A percentile compares a stretch with the other conserved stretches of the same genome.
Evolutionary conservation across 768 basidiomycete genomes (phyloP).

Genomic region (Russula earlei): DNA sequence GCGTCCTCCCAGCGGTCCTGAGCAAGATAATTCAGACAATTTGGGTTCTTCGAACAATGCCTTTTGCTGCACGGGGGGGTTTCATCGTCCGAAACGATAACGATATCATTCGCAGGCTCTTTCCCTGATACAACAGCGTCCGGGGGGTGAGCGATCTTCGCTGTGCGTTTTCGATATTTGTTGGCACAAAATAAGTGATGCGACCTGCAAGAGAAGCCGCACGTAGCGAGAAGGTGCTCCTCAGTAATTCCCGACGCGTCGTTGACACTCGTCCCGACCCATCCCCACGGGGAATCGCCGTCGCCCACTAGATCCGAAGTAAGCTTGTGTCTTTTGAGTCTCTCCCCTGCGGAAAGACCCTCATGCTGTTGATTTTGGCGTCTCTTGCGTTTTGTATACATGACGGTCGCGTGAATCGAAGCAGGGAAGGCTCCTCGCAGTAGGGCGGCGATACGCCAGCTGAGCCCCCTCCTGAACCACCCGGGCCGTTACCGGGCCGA

Average conservation of each 20-base stretch:
- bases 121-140: conserved; percentile 25
- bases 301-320: conserved; percentile 26
- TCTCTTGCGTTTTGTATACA: conserved; percentile 54
- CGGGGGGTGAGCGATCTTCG: conserved; percentile 16
- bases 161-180: conserved; percentile 34
- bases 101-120: conserved; percentile 51
- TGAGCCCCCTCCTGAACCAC: too few species aligned
- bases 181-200: conserved; percentile 47
- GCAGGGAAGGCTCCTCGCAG: neutral
- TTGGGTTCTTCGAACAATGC: conserved; percentile 64
- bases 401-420: conserved; percentile 23
- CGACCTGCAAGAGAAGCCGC: conserved; percentile 51
- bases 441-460: neutral
- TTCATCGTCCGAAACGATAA: conserved; percentile 65
- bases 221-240: conserved; percentile 58
- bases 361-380: conserved; percentile 36
- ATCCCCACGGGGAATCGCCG: conserved; percentile 54
- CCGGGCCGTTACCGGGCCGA: conserved; percentile 7
- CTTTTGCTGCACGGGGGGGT: conserved; percentile 46
- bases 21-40: conserved; percentile 82
- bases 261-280: conserved; percentile 63
- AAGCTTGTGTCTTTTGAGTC: conserved; percentile 48
- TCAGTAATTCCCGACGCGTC: conserved; percentile 49
- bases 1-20: conserved; percentile 73
- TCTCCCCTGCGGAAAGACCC: conserved; percentile 54